These are phyloP conservation scores for Micromonas pusilla DNA, from an alignment of 139 green algal species.

Conservation along the genomic window DNA sequence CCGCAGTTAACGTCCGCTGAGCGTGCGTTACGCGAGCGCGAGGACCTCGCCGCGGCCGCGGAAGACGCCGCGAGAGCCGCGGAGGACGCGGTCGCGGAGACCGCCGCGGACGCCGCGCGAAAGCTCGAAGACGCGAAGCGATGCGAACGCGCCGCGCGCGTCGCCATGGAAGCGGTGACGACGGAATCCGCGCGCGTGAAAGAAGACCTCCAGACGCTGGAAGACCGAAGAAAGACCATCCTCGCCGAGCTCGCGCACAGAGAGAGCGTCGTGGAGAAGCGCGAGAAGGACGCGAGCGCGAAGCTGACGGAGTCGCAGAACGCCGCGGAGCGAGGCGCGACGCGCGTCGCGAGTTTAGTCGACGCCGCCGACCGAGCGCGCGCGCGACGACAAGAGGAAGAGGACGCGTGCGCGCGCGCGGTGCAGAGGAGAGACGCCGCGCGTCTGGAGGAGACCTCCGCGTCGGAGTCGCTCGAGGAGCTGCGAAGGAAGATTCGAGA, in stretches of 20 bases:
- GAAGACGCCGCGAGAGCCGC: not conserved
- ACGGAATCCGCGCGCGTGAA: not conserved
- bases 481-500: constrained; percentile 4
- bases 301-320: not conserved
- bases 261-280: not conserved
- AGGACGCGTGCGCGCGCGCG: not conserved
- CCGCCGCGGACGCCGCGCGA: not conserved
- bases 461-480: not conserved
- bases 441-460: not conserved
- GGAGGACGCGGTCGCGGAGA: not conserved
- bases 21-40: not conserved
- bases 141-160: not conserved
- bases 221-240: not conserved
- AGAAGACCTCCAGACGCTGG: not conserved
- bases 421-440: not conserved
- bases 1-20: not conserved
- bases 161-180: not conserved
- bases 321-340: not conserved
- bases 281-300: not conserved
- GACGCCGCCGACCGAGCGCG: not conserved
- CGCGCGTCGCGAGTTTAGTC: not conserved
- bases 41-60: not conserved
- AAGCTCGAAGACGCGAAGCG: not conserved
- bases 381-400: not conserved
- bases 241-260: not conserved